A percentile compares a stretch with the other conserved stretches of the same genome.
Conservation (phyloP, 495 filamentous ascomycete species). For the Hypomontagnella submonticulosa region DNA sequence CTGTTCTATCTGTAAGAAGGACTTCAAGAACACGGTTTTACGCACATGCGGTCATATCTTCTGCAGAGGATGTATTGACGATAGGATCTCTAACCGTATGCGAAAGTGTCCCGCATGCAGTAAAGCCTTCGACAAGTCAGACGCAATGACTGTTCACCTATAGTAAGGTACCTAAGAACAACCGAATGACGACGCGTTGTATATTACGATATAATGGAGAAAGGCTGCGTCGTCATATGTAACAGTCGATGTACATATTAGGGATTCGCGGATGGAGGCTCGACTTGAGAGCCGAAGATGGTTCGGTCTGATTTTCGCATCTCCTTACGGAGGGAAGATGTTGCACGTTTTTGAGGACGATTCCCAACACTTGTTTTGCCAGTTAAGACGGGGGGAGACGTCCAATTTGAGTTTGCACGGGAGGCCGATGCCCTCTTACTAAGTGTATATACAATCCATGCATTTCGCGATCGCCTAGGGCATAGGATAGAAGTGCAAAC, state of each 20-base stretch:
- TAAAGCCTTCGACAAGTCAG: conserved; percentile 86
- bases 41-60: conserved; percentile 97
- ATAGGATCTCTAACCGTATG: conserved; percentile 84
- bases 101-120: conserved; percentile 95
- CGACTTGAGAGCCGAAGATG: conserved; percentile 5
- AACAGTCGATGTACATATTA: conserved; percentile 46
- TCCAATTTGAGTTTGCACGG: no score
- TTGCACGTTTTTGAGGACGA: neutral
- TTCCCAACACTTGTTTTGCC: no score
- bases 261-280: conserved; percentile 11
- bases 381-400: no score
- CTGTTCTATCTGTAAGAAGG: conserved; percentile 87
- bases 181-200: conserved; percentile 23
- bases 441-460: conserved; percentile 23
- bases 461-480: conserved; percentile 7
- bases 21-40: conserved; percentile 93
- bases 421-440: neutral
- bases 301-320: neutral
- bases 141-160: conserved; percentile 76
- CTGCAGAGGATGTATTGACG: conserved; percentile 88
- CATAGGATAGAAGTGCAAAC: conserved; percentile 34
- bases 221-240: conserved; percentile 30
- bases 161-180: conserved; percentile 40
- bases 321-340: neutral
- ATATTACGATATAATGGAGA: conserved; percentile 40